phyloP scores from a whole-genome alignment of 1,284 basidiomycete species.

The Moniliella sp. region DNA sequence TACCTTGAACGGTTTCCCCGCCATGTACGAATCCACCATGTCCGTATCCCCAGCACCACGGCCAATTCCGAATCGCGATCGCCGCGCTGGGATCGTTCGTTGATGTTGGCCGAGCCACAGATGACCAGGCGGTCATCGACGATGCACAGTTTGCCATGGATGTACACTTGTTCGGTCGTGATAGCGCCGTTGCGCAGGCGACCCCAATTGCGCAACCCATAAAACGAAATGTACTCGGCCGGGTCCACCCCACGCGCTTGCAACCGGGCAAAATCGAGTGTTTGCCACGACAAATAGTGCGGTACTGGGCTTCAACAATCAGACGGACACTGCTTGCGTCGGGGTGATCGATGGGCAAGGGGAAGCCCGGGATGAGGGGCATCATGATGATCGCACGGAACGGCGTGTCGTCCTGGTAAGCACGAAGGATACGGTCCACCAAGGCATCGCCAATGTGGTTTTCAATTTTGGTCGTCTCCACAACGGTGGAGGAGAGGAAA shows the following conservation, averaged over 20 bases:
- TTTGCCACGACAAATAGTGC: slow-evolving; percentile 67
- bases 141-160: slow-evolving; percentile 47
- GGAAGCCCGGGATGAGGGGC: slow-evolving; percentile 76
- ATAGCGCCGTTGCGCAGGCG: slow-evolving; percentile 65
- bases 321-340: slow-evolving; percentile 64
- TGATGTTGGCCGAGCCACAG: slow-evolving; percentile 93
- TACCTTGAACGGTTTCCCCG: slow-evolving; percentile 76
- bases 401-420: slow-evolving; percentile 54
- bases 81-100: slow-evolving; percentile 80
- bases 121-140: slow-evolving; percentile 91
- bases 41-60: slow-evolving; percentile 82
- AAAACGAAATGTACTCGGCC: slow-evolving; percentile 74
- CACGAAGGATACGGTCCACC: slow-evolving; percentile 70
- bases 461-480: slow-evolving; percentile 66
- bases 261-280: slow-evolving; percentile 75
- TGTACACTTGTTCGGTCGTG: slow-evolving; percentile 55
- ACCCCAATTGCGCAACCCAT: slow-evolving; percentile 77
- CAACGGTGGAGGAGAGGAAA: slow-evolving; percentile 87
- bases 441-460: slow-evolving; percentile 87
- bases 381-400: slow-evolving; percentile 89
- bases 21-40: slow-evolving; percentile 78
- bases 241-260: slow-evolving; percentile 65
- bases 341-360: slow-evolving; percentile 71
- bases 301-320: slow-evolving; percentile 41
- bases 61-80: slow-evolving; percentile 91